phyloP scores from a whole-genome alignment of 139 green algal genomes.

The Chlamydomonas sphaeroides region DNA sequence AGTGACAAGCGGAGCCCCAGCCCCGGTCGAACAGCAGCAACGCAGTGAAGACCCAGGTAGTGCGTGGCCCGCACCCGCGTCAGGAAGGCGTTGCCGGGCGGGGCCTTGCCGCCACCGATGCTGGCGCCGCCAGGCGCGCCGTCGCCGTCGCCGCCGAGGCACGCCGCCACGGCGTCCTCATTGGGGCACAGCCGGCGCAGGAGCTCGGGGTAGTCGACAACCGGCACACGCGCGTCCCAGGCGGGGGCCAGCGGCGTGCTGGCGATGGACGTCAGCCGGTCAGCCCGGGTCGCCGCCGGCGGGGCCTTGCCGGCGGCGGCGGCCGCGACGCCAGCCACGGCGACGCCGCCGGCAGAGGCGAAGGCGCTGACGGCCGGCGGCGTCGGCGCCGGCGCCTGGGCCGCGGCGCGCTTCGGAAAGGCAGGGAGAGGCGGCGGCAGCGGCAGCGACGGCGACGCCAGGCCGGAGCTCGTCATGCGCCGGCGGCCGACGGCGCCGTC shows the following conservation, averaged over 20 bases:
- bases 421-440: background rate
- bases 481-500: no score
- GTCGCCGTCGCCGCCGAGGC: background rate
- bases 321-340: background rate
- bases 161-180: constrained; percentile 7
- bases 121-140: no score
- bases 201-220: constrained; percentile 12
- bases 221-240: background rate
- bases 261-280: background rate
- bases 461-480: background rate
- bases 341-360: background rate
- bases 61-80: no score
- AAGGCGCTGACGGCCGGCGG: background rate
- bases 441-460: background rate
- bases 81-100: background rate
- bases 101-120: no score
- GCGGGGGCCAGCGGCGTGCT: background rate
- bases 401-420: background rate
- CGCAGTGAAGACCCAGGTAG: no score
- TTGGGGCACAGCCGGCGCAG: constrained; percentile 30
- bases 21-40: no score
- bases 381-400: background rate
- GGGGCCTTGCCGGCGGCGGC: background rate
- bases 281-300: background rate
- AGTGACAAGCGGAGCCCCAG: no score